Base-by-base conservation (phyloP, 225 moss, liverwort and hornwort species). In the Polytrichum formosum region DNA sequence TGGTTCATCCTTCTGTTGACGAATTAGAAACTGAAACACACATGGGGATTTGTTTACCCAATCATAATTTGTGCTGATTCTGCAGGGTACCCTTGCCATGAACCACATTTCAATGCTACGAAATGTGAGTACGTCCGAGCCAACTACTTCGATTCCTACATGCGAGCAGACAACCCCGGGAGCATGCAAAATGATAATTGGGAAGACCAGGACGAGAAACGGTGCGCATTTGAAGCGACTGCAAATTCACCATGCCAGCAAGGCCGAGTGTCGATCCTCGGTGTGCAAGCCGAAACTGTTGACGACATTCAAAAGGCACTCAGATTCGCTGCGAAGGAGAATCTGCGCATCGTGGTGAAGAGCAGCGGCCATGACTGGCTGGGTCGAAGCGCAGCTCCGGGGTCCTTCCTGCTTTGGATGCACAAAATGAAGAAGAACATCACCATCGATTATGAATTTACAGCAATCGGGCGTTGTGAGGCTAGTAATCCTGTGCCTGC, bases 111-210 rank as follows among this genome's bases (percentile, higher is more conserved):
- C 58, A 64, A 76, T 5, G 63, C 72, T 54, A 26, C 65, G 7
- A 4, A 1, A 30, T 76, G 80, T 35, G 3, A 35, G 54, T 28
- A 9, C 65, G 60, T 80, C 65, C 69, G 23, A 37, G 72, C 68
- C 5, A 76, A 76, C 16, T 73, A 23, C 26, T 26, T 26, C 1
- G 10, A 64, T 28, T 21, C 64, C 17, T 64, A 64, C 25, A 69
- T 65, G 60, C 72, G 69, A 65, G 80, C 80, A 7, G 72, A 73
- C 7, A 73, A 76, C 53, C 65, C 76, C 16, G 73, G 73, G 10
- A 81, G 81, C 62, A 77, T 73, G 73, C 77, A 77, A 62, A 8
- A 1, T 6, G 73, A 73, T 37, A 81, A 77, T 53, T 81, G 73
- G 70, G 73, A 76, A 61, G 81, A 77, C 27, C 37, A 70, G 16